Evolutionary conservation across 306 rosid genomes (phyloP).

Genomic region (Gastrolobium villosum): DNA sequence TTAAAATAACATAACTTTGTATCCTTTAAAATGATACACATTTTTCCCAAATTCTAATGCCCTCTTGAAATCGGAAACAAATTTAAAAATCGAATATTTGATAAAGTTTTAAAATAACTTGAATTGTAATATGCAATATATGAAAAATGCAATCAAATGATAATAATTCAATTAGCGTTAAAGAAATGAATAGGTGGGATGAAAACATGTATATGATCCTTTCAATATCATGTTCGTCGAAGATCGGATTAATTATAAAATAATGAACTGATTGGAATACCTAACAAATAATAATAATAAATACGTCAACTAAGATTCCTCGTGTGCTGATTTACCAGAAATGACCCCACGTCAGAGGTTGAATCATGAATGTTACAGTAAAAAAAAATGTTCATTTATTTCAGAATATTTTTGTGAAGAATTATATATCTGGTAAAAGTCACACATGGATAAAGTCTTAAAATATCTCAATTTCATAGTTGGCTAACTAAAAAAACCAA

Average conservation of each 20-base stretch:
- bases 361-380: background rate
- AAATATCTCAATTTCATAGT: constrained; percentile 38
- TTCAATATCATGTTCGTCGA: too few relatives aligned
- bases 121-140: background rate
- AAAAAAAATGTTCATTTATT: background rate
- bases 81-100: background rate
- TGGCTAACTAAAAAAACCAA: constrained; percentile 46
- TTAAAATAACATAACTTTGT: too few relatives aligned
- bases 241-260: too few relatives aligned
- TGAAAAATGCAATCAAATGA: background rate
- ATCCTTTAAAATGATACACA: too few relatives aligned
- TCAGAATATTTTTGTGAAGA: background rate
- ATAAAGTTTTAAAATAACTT: background rate
- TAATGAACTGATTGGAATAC: too few relatives aligned
- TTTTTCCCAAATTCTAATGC: too few relatives aligned
- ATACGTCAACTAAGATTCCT: too few relatives aligned
- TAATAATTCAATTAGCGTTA: too few relatives aligned
- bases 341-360: constrained; percentile 33
- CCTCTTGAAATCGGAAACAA: background rate
- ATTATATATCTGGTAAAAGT: background rate
- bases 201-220: too few relatives aligned
- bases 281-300: too few relatives aligned
- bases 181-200: too few relatives aligned
- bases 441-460: constrained; percentile 26
- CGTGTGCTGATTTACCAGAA: background rate